Conservation (phyloP, 2,329 filamentous ascomycete genomes). For the Onygenales sp. region DNA sequence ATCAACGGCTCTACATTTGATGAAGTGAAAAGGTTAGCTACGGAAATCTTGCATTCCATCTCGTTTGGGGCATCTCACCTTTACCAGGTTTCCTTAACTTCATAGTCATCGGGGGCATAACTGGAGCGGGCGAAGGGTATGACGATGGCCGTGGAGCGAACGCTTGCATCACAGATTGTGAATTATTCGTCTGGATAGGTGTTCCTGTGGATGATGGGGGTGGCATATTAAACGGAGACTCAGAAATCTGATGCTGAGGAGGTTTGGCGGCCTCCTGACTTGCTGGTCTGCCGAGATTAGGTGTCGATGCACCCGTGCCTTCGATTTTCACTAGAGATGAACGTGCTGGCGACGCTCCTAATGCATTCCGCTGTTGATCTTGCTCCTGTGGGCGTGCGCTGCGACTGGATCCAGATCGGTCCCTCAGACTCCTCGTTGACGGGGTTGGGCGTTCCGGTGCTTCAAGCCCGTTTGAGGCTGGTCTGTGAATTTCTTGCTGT, state of each 20-base stretch:
- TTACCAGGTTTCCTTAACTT: background rate
- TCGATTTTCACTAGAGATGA: slow-evolving; percentile 27
- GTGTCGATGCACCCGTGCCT: background rate
- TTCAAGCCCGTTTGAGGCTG: slow-evolving; percentile 31
- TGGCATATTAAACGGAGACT: background rate
- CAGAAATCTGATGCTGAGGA: background rate
- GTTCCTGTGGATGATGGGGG: background rate
- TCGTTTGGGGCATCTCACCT: background rate
- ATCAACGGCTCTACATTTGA: slow-evolving; percentile 42
- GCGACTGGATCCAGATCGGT: slow-evolving; percentile 11
- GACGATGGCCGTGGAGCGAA: background rate
- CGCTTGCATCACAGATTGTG: background rate
- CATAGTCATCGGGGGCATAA: background rate
- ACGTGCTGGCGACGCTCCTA: background rate
- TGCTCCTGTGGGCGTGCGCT: slow-evolving; percentile 16
- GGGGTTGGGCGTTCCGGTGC: slow-evolving; percentile 11
- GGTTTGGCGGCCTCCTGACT: background rate
- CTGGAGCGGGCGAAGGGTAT: background rate
- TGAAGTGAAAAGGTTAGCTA: background rate
- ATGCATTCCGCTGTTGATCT: slow-evolving; percentile 8
- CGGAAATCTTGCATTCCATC: background rate
- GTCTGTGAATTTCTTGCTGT: slow-evolving; percentile 43
- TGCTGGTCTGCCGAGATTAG: background rate
- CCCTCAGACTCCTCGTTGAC: slow-evolving; percentile 29
- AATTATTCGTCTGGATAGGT: background rate